A percentile compares a stretch with the other conserved stretches of the same genome.
Conservation (phyloP, 1,284 basidiomycete species). For the Ustilago trichophora region DNA sequence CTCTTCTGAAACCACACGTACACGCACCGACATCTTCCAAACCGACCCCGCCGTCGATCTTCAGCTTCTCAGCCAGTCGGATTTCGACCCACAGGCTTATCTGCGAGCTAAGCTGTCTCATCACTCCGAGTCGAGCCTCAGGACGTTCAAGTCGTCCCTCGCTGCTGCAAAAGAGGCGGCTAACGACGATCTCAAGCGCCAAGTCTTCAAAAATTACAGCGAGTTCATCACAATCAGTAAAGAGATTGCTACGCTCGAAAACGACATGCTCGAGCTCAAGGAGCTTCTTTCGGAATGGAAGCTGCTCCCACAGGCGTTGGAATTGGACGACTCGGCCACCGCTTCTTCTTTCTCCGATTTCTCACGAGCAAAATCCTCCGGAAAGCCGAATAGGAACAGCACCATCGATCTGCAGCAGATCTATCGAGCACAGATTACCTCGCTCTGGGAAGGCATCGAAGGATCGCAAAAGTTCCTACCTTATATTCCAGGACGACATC, state of each 20-base stretch:
- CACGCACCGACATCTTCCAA: conserved; percentile 34
- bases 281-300: conserved; percentile 91
- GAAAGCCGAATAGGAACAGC: conserved; percentile 38
- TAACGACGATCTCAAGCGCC: conserved; percentile 55
- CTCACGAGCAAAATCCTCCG: conserved; percentile 5
- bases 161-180: conserved; percentile 47
- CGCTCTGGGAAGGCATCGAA: conserved; percentile 87
- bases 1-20: conserved; percentile 17
- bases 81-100: conserved; percentile 62
- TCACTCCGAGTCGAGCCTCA: conserved; percentile 52
- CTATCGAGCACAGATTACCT: conserved; percentile 92
- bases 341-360: conserved; percentile 17
- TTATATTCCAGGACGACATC: conserved; percentile 85
- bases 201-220: conserved; percentile 73
- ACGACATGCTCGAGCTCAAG: conserved; percentile 97
- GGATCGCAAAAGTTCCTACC: conserved; percentile 97
- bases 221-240: conserved; percentile 97
- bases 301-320: conserved; percentile 56
- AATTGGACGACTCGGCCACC: conserved; percentile 52
- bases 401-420: conserved; percentile 82
- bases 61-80: conserved; percentile 48
- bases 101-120: conserved; percentile 54
- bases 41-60: conserved; percentile 53
- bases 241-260: conserved; percentile 94
- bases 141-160: conserved; percentile 45